phyloP scores from a whole-genome alignment of 176 grass and related monocot genomes.

The Oryza rufipogon region DNA sequence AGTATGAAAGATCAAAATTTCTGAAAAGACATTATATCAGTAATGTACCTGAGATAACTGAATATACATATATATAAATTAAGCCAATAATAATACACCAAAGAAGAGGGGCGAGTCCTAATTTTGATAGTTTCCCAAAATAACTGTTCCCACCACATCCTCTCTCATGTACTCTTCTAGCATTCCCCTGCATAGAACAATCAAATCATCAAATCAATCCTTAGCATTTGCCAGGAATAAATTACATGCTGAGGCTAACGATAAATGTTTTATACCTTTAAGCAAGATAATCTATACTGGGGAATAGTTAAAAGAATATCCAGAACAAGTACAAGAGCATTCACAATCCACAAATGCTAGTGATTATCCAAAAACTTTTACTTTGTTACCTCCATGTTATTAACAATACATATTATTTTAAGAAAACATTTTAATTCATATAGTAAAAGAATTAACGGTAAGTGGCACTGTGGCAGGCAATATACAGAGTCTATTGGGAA shows the following conservation, averaged over 20 bases:
- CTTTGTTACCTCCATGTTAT: slow-evolving; percentile 18
- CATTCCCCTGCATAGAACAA: slow-evolving; percentile 80
- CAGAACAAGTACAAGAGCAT: slow-evolving; percentile 24
- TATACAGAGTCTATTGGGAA: slow-evolving; percentile 2
- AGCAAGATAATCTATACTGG: slow-evolving; percentile 23
- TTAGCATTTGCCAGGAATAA: neutral
- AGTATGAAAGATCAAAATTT: slow-evolving; percentile 24
- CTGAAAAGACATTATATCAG: slow-evolving; percentile 19
- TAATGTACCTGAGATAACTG: slow-evolving; percentile 79
- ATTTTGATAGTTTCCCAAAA: slow-evolving; percentile 74
- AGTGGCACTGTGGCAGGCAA: neutral
- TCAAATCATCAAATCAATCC: slow-evolving; percentile 7
- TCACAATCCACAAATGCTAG: slow-evolving; percentile 19
- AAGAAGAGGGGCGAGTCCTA: slow-evolving; percentile 85
- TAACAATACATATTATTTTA: neutral
- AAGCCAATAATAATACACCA: slow-evolving; percentile 78
- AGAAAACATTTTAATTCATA: neutral
- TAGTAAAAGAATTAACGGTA: slow-evolving; percentile 1
- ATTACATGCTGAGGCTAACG: slow-evolving; percentile 22
- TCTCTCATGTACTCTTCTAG: slow-evolving; percentile 85
- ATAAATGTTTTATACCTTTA: slow-evolving; percentile 12
- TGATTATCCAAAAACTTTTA: slow-evolving; percentile 4
- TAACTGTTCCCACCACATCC: slow-evolving; percentile 59
- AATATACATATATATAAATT: slow-evolving; percentile 74
- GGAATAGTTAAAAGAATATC: slow-evolving; percentile 15